phyloP scores from a whole-genome alignment of 2,329 filamentous ascomycete species.

The Phialophora macrospora region DNA sequence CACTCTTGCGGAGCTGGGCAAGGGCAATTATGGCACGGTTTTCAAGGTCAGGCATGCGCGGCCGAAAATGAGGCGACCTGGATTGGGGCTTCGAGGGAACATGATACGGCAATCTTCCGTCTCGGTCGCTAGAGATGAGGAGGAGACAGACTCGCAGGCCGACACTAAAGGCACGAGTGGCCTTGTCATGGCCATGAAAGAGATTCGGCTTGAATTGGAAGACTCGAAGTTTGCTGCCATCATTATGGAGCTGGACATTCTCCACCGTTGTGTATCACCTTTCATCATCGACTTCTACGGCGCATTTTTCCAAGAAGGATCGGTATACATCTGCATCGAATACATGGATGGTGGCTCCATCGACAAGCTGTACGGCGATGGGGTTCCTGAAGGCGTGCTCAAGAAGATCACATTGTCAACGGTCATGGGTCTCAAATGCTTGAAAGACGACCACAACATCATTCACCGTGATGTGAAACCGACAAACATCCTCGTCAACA shows the following conservation, averaged over 20 bases:
- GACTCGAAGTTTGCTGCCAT: constrained; percentile 97
- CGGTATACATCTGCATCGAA: constrained; percentile 98
- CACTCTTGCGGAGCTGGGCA: constrained; percentile 88
- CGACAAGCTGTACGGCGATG: constrained; percentile 90
- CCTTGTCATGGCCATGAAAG: constrained; percentile 98
- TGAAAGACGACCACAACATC: constrained; percentile 99
- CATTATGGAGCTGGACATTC: constrained; percentile 93
- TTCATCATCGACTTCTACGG: constrained; percentile 99
- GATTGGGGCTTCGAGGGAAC: constrained; percentile 65
- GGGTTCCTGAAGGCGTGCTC: constrained; percentile 85
- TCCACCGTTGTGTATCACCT: constrained; percentile 91
- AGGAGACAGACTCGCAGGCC: constrained; percentile 42
- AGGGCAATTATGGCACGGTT: constrained; percentile 97
- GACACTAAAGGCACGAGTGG: constrained; percentile 61
- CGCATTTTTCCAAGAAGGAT: constrained; percentile 97
- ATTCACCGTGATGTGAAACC: constrained; percentile 98
- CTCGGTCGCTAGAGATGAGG: constrained; percentile 39
- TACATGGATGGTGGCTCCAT: constrained; percentile 99
- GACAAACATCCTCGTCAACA: constrained; percentile 96
- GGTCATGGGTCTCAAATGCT: constrained; percentile 83
- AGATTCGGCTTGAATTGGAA: constrained; percentile 92
- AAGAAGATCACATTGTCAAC: constrained; percentile 90
- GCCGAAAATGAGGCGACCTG: constrained; percentile 64
- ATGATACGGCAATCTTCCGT: constrained; percentile 49
- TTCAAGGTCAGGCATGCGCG: constrained; percentile 93